Conservation (phyloP, 257 asterid species). For the Thymus mandschuricus region DNA sequence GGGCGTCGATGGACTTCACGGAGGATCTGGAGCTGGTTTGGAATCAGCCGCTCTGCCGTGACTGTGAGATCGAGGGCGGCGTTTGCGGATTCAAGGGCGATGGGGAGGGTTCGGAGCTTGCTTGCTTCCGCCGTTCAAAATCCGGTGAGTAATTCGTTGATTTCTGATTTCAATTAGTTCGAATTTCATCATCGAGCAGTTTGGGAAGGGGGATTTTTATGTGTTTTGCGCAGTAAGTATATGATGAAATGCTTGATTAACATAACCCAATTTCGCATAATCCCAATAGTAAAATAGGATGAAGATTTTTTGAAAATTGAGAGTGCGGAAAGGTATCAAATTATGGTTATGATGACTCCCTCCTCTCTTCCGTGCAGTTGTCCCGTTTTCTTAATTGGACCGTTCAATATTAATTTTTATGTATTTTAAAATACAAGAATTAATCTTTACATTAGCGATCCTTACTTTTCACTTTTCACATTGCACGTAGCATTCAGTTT, state of each 20-base stretch:
- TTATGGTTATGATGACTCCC: no score
- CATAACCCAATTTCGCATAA: no score
- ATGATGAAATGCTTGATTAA: not conserved
- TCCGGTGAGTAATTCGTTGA: constrained; percentile 38
- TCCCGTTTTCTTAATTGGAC: no score
- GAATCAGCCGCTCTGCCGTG: constrained; percentile 48
- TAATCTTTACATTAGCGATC: no score
- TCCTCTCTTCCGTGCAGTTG: no score
- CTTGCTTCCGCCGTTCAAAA: constrained; percentile 44
- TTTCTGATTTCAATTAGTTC: not conserved
- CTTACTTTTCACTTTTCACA: no score
- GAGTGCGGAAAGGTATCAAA: not conserved
- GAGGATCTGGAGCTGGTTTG: constrained; percentile 63
- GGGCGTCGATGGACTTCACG: constrained; percentile 40
- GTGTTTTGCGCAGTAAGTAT: not conserved
- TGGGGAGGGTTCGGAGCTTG: constrained; percentile 38
- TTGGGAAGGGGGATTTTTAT: not conserved
- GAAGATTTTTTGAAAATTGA: not conserved
- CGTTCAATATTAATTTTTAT: no score
- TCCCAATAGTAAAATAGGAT: no score
- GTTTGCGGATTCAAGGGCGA: constrained; percentile 48
- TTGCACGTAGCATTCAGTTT: no score
- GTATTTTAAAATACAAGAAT: no score
- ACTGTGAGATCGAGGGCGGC: constrained; percentile 53
- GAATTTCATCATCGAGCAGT: not conserved